Percentiles rank a stretch among this genome's conserved stretches.
phyloP scores from a whole-genome alignment of 805 yeast species.

The Spathaspora sp. region DNA sequence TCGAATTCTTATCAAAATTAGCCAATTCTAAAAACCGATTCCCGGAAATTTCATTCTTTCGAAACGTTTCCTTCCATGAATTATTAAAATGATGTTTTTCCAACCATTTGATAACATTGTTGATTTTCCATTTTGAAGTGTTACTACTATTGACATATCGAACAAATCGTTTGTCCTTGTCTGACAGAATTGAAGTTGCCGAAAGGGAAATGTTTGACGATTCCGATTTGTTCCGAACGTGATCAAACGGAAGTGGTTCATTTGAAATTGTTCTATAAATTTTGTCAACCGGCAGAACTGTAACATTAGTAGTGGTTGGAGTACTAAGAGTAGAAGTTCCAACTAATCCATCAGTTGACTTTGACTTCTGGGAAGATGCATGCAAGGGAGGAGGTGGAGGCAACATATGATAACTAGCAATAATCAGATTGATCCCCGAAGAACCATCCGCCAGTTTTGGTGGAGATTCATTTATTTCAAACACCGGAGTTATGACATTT shows the following conservation, averaged over 20 bases:
- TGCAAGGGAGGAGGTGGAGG: neutral
- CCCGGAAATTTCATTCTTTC: conserved; percentile 54
- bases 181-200: conserved; percentile 26
- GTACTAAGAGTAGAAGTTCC: neutral
- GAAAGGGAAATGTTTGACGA: conserved; percentile 30
- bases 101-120: conserved; percentile 68
- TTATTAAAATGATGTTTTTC: conserved; percentile 63
- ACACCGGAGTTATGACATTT: conserved; percentile 13
- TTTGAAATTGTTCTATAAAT: neutral
- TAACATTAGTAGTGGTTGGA: too few relatives aligned
- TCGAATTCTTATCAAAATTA: conserved; percentile 52
- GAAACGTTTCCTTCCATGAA: conserved; percentile 69
- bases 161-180: conserved; percentile 36
- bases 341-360: conserved; percentile 4
- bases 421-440: conserved; percentile 21
- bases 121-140: conserved; percentile 62
- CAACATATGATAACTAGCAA: conserved; percentile 18
- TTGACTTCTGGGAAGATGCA: neutral
- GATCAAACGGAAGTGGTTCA: conserved; percentile 8
- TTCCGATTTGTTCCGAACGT: conserved; percentile 32
- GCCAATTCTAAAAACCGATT: conserved; percentile 61
- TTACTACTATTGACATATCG: conserved; percentile 41
- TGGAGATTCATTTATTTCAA: conserved; percentile 9
- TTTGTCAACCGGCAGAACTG: neutral
- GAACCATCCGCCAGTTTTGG: conserved; percentile 3